Evolutionary conservation across 2,329 filamentous ascomycete species (phyloP).

Genomic region (Colletotrichum caudatum): DNA sequence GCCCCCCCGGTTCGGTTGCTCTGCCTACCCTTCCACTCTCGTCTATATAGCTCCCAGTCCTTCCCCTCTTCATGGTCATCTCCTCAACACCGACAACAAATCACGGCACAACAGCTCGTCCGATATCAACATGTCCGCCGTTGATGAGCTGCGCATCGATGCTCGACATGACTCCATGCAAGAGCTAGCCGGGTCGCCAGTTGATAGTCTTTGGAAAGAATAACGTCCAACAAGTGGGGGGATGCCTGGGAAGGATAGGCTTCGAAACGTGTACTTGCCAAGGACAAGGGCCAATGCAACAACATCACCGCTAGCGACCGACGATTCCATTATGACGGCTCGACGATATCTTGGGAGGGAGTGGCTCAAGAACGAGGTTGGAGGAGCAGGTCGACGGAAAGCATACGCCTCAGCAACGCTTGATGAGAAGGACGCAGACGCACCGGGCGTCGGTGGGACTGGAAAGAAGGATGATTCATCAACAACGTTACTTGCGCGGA

Average conservation of each 20-base stretch:
- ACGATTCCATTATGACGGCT: conserved; percentile 1
- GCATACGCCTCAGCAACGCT: neutral
- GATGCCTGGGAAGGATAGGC: neutral
- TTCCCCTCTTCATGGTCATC: neutral
- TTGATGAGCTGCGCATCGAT: conserved; percentile 5
- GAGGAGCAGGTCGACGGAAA: neutral
- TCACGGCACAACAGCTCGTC: neutral
- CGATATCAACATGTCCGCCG: conserved; percentile 7
- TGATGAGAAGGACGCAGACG: neutral
- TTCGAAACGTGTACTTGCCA: conserved; percentile 4
- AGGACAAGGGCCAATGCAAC: neutral
- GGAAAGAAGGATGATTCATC: neutral
- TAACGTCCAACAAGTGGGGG: neutral
- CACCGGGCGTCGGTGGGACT: neutral
- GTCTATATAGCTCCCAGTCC: conserved; percentile 33
- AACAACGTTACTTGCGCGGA: neutral
- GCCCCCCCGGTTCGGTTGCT: neutral
- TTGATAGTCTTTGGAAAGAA: neutral
- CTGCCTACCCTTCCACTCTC: neutral
- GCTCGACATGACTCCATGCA: neutral
- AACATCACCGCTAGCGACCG: neutral
- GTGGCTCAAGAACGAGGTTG: neutral
- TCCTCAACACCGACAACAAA: conserved; percentile 3
- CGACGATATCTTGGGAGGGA: neutral
- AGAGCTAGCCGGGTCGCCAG: neutral